Evolutionary conservation across 192 early-diverging fungal species (phyloP).

Genomic region (Umbelopsis vinacea): DNA sequence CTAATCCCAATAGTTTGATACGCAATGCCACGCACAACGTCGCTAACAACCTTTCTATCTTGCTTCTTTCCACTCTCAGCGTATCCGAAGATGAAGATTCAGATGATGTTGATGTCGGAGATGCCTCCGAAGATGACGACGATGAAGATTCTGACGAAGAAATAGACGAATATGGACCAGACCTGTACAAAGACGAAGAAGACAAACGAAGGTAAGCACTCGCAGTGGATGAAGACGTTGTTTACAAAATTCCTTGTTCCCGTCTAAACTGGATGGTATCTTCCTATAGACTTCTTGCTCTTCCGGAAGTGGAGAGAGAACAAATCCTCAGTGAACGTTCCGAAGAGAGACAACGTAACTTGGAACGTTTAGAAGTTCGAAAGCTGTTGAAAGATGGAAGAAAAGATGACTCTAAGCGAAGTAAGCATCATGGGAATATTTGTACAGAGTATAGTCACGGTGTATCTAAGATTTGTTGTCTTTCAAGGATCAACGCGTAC

Average conservation of each 20-base stretch:
- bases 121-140: constrained; percentile 45
- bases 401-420: constrained; percentile 37
- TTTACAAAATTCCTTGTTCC: background rate
- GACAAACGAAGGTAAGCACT: constrained; percentile 51
- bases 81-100: constrained; percentile 38
- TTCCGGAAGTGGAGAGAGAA: constrained; percentile 78
- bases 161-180: constrained; percentile 72
- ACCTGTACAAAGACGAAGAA: constrained; percentile 73
- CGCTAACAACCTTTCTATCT: background rate
- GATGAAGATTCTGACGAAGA: constrained; percentile 63
- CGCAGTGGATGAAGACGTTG: background rate
- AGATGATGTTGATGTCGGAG: constrained; percentile 9
- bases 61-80: background rate
- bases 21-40: background rate
- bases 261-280: background rate
- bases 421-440: constrained; percentile 19
- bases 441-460: background rate
- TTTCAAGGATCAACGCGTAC: constrained; percentile 55
- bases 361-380: constrained; percentile 42
- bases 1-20: background rate
- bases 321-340: constrained; percentile 76
- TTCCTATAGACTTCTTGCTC: constrained; percentile 52
- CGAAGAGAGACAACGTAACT: constrained; percentile 52
- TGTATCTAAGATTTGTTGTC: background rate
- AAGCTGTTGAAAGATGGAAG: constrained; percentile 45